phyloP scores from a whole-genome alignment of 208 protist species.

The Zelonia costaricensis region DNA sequence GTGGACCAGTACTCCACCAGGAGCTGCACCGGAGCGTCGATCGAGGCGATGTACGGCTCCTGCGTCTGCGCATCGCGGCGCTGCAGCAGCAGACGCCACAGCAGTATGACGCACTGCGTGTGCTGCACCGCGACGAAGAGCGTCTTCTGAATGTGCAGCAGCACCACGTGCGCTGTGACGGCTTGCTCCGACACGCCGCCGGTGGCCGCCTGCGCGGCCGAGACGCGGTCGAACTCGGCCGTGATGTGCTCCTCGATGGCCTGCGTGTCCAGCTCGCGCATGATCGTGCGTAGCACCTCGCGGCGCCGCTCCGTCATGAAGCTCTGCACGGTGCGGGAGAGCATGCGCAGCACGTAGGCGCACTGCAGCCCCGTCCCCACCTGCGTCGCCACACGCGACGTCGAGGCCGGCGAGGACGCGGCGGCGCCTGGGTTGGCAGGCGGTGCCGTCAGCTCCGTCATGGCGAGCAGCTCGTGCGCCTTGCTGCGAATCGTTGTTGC shows the following conservation, averaged over 20 bases:
- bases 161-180: constrained; percentile 31
- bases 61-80: constrained; percentile 47
- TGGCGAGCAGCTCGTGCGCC: constrained; percentile 55
- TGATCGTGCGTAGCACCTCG: constrained; percentile 61
- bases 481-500: constrained; percentile 47
- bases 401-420: neutral
- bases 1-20: constrained; percentile 72
- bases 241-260: constrained; percentile 47
- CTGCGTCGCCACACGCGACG: constrained; percentile 22
- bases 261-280: constrained; percentile 65
- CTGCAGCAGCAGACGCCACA: constrained; percentile 70
- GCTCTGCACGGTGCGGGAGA: constrained; percentile 46
- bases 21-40: constrained; percentile 61
- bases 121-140: constrained; percentile 58
- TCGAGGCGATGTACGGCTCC: constrained; percentile 32
- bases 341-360: constrained; percentile 49
- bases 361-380: constrained; percentile 69
- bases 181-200: constrained; percentile 29
- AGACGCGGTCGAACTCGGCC: constrained; percentile 22
- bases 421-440: neutral
- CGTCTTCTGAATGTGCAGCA: constrained; percentile 52
- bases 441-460: constrained; percentile 26
- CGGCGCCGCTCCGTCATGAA: constrained; percentile 80
- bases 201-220: neutral
- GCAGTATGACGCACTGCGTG: constrained; percentile 54